Percentiles rank a stretch among this genome's conserved stretches.
These are phyloP conservation scores for Cladophialophora immunda DNA, from an alignment of 2,329 filamentous ascomycete genomes.

Conservation along the genomic window DNA sequence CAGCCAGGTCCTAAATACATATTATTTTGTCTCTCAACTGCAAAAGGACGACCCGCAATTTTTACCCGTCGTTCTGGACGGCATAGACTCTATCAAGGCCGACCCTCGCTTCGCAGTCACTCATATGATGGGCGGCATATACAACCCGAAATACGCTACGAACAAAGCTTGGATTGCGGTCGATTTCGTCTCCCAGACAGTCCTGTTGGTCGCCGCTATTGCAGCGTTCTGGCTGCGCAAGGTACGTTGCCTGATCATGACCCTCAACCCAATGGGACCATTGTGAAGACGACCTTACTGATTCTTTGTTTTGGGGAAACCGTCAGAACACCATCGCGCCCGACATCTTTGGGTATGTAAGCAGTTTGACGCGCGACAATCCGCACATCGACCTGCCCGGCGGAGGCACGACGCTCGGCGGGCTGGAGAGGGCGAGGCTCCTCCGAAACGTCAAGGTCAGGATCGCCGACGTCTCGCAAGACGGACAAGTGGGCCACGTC, in stretches of 20 bases:
- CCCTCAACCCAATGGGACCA: no score
- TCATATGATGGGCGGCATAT: conserved; percentile 5
- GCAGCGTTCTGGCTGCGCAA: conserved; percentile 21
- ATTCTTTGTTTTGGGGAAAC: not conserved
- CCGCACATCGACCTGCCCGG: conserved; percentile 36
- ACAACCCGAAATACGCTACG: conserved; percentile 13
- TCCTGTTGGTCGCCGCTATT: conserved; percentile 18
- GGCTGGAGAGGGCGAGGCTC: conserved; percentile 35
- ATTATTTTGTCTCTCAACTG: not conserved
- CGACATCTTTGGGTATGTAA: conserved; percentile 35
- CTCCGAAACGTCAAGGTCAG: conserved; percentile 39
- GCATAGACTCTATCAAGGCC: not conserved
- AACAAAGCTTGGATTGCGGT: conserved; percentile 22
- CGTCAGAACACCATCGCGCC: not conserved
- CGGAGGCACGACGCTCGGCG: conserved; percentile 39
- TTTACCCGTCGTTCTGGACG: not conserved
- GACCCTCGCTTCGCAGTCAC: conserved; percentile 3
- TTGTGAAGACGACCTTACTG: not conserved
- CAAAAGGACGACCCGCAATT: not conserved
- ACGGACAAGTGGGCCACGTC: conserved; percentile 35
- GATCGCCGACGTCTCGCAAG: conserved; percentile 38
- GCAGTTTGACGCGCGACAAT: conserved; percentile 41
- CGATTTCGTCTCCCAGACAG: conserved; percentile 17
- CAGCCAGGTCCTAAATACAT: not conserved
- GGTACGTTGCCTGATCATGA: not conserved